Evolutionary conservation across 116 monocot species (phyloP), one percentile per base, ranked within the genome.

Genomic region (Iris pallida): DNA sequence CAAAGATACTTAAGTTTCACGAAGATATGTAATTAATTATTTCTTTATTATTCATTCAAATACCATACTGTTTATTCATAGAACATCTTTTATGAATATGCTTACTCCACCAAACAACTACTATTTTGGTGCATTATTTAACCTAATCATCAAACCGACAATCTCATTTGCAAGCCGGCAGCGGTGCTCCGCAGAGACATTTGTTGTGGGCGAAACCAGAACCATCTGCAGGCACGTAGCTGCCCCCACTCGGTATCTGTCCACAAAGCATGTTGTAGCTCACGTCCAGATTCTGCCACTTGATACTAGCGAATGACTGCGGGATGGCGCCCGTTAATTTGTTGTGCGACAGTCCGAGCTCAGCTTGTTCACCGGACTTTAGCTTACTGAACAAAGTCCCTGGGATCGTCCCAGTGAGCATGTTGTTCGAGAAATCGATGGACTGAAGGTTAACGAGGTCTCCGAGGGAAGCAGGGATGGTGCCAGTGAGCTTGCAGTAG

Each of bases 161-260:
- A 30, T 30, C 3, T 59, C 58, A 61, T n/a, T 63, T 63, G 45
- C 63, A 63, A 5, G 63, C 13, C 2, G 43, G 43, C 44, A 63
- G 8, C 7, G 63, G 63, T n/a, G 43, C 5, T 15, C 63, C 63
- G 46, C 63, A 63, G 5, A 63, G 63, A 63, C 63, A 63, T 15
- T 63, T 63, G 45, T 63, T 63, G 40, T 63, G 42, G 2, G 43
- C 63, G 9, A 45, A 63, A 45, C 8, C 4, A 1, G 8, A 12
- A 1, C 5, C n/a, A 4, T 6, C 63, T 4, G 16, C 44, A 1
- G 45, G 43, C 46, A 14, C 5, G 40, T 14, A 45, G 20, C 16
- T 6, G 1, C 63, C 45, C 4, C 45, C 63, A 8, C 45, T 44
- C 8, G 63, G 63, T 7, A 63, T 63, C n/a, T 45, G 41, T 40